Percentiles rank a stretch among this genome's conserved stretches.
Evolutionary conservation across 441 rosid species (phyloP).

Genomic region (Lepidium campestre): DNA sequence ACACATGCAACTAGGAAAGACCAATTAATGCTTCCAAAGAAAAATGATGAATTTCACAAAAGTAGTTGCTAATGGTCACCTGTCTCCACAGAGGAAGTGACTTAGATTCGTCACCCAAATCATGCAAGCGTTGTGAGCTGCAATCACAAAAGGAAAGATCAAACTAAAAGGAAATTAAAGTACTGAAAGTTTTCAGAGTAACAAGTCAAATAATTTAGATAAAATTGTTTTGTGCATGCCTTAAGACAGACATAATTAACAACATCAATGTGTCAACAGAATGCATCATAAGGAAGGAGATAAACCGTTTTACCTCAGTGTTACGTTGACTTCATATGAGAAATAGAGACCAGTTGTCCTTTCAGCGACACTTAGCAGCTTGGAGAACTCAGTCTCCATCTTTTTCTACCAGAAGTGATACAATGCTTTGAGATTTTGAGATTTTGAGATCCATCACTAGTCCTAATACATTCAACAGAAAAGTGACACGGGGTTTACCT

Average conservation of each 20-base stretch:
- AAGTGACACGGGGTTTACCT: conserved; percentile 33
- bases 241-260: neutral
- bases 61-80: conserved; percentile 35
- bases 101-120: conserved; percentile 90
- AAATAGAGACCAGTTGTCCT: conserved; percentile 72
- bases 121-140: conserved; percentile 86
- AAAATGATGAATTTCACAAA: neutral
- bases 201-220: neutral
- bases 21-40: conserved; percentile 1
- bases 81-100: conserved; percentile 99
- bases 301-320: conserved; percentile 55
- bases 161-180: neutral
- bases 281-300: neutral
- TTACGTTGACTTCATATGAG: conserved; percentile 89
- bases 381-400: conserved; percentile 36
- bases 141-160: conserved; percentile 25
- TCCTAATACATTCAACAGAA: neutral
- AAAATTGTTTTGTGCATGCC: neutral
- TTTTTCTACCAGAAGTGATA: conserved; percentile 29
- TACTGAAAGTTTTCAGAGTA: neutral
- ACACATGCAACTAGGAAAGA: neutral
- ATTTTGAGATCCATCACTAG: conserved; percentile 11
- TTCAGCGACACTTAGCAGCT: conserved; percentile 39
- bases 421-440: neutral
- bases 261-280: conserved; percentile 2